Evolutionary conservation across 2,329 filamentous ascomycete species (phyloP).

Genomic region (Pseudogymnoascus sp.): DNA sequence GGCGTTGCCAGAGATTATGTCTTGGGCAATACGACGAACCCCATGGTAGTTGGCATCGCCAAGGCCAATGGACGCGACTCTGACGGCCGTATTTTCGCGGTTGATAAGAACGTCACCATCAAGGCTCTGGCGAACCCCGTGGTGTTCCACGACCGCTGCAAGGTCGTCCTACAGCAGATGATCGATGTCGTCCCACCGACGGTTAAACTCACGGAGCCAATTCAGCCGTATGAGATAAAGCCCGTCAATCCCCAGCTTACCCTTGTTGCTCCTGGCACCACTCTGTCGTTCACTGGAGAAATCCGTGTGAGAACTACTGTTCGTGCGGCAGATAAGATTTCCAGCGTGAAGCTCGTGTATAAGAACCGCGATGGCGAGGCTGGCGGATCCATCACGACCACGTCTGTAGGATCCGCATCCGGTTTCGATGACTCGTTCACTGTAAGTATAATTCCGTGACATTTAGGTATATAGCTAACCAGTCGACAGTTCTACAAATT

Average conservation of each 20-base stretch:
- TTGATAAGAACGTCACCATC: constrained; percentile 52
- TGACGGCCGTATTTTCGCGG: constrained; percentile 50
- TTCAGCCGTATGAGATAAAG: constrained; percentile 54
- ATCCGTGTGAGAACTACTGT: constrained; percentile 52
- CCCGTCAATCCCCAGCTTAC: constrained; percentile 52
- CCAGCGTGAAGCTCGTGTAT: constrained; percentile 47
- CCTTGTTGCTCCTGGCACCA: constrained; percentile 42
- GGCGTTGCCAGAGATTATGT: constrained; percentile 53
- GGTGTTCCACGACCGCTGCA: constrained; percentile 44
- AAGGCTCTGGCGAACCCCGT: constrained; percentile 39
- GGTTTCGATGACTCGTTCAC: constrained; percentile 58
- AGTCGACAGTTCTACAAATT: constrained; percentile 27
- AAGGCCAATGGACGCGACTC: constrained; percentile 42
- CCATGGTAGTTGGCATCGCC: constrained; percentile 48
- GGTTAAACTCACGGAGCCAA: constrained; percentile 45
- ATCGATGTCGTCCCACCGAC: constrained; percentile 52
- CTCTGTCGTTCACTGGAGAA: constrained; percentile 46
- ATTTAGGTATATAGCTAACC: constrained; percentile 18
- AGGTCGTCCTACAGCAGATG: constrained; percentile 51
- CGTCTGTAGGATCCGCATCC: constrained; percentile 41
- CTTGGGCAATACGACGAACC: constrained; percentile 46
- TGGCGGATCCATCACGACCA: constrained; percentile 41
- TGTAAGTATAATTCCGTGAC: constrained; percentile 42
- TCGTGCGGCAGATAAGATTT: constrained; percentile 37
- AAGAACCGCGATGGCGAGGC: constrained; percentile 47